Evolutionary conservation across 139 green algal species (phyloP).

Genomic region (Pycnococcus provasolii): DNA sequence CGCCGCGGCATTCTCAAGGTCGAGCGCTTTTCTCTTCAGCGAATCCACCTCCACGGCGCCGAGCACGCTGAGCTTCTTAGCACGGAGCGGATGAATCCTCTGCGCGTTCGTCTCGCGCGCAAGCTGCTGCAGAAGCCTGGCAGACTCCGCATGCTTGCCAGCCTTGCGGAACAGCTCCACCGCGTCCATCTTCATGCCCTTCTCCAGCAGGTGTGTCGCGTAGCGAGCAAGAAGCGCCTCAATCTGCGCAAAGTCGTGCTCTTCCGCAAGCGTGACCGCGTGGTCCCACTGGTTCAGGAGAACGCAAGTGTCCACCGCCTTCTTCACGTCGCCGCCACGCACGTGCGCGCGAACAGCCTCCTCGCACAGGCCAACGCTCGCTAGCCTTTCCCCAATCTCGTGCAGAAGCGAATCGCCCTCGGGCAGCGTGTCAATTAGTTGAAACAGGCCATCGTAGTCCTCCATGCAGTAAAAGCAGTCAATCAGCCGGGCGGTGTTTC

Average conservation of each 20-base stretch:
- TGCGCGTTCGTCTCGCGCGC: slow-evolving; percentile 23
- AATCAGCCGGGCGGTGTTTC: slow-evolving; percentile 57
- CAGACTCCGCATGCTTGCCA: slow-evolving; percentile 53
- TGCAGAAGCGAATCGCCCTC: slow-evolving; percentile 49
- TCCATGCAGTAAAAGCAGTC: slow-evolving; percentile 61
- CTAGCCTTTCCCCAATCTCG: slow-evolving; percentile 53
- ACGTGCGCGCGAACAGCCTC: slow-evolving; percentile 47
- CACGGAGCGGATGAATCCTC: slow-evolving; percentile 46
- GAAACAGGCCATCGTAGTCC: slow-evolving; percentile 49
- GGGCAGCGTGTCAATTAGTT: slow-evolving; percentile 51
- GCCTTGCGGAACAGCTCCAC: slow-evolving; percentile 37
- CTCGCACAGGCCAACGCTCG: slow-evolving; percentile 57
- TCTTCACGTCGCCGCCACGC: slow-evolving; percentile 46
- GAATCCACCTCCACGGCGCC: slow-evolving; percentile 55
- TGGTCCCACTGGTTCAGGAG: slow-evolving; percentile 74
- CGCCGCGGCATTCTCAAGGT: slow-evolving; percentile 17
- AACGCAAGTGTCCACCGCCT: slow-evolving; percentile 63
- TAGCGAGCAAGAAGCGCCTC: slow-evolving; percentile 60
- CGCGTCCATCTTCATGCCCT: slow-evolving; percentile 36
- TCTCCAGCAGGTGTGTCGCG: slow-evolving; percentile 56
- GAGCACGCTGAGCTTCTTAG: slow-evolving; percentile 78
- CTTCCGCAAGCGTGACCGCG: slow-evolving; percentile 50
- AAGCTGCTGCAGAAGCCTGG: slow-evolving; percentile 46
- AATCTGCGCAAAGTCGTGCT: slow-evolving; percentile 45
- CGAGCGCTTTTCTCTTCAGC: slow-evolving; percentile 49